Evolutionary conservation across 108 stramenopile species (phyloP), one percentile per base, ranked within the genome.

Genomic region (Nitzschia inconspicua): DNA sequence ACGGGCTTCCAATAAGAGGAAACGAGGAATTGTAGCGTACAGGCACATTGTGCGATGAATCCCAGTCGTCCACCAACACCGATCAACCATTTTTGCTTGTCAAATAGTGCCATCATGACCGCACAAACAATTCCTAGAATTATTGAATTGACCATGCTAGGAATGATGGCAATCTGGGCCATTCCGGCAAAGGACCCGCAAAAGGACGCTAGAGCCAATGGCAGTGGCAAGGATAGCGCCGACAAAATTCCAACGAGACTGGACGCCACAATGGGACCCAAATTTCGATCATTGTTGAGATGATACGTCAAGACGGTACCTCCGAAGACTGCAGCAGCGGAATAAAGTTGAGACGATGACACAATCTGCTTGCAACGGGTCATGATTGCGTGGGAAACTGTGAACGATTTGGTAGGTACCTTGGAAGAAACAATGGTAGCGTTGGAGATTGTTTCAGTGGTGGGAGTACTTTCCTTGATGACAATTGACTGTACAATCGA

Each of bases 61-160:
- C 63, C 63, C 10, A 65, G 40, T 13, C 63, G 35, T 22, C 63
- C 63, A 10, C 63, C 63, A 18, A 55, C 29, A 25, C 63, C 63
- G 8, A 65, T 26, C 8, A 65, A 41, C 52, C 51, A 55, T 55
- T 65, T 53, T n/a, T 55, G 6, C 13, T 25, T 3, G 20, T 65
- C 63, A 55, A 65, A 65, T 22, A 55, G 35, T 11, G 26, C 6
- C 13, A 65, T 22, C 22, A 49, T 23, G 6, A 19, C 7, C 14
- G 63, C 37, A 20, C 63, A 54, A 7, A 65, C 36, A 3, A n/a
- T 3, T 5, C 63, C 63, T 13, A 65, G 24, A 10, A 55, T 41
- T 19, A 25, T 39, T 14, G 63, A 39, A 24, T 19, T 23, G 4
- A 3, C 22, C 14, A 55, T 4, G 3, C 25, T 32, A 16, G 63